phyloP scores from a whole-genome alignment of 2,329 filamentous ascomycete species.

The Trichoderma koningiopsis region DNA sequence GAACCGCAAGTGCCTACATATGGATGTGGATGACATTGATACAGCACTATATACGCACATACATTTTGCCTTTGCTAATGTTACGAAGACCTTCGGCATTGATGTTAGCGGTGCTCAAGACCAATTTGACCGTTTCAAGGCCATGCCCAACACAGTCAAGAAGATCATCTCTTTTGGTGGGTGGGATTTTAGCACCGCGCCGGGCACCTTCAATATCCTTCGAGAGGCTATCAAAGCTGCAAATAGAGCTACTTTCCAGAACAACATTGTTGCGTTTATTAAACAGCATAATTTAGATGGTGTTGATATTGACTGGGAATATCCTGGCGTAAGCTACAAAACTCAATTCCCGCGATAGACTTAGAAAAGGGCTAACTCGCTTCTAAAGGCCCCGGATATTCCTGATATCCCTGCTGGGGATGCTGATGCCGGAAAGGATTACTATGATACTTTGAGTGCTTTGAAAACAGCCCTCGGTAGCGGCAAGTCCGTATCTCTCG shows the following conservation, averaged over 20 bases:
- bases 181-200: constrained; percentile 38
- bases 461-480: no score
- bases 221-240: constrained; percentile 35
- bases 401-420: constrained; percentile 37
- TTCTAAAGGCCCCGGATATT: constrained; percentile 33
- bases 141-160: constrained; percentile 36
- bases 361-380: no score
- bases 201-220: constrained; percentile 34
- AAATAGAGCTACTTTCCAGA: constrained; percentile 43
- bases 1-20: constrained; percentile 36
- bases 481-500: no score
- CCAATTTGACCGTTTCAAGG: constrained; percentile 38
- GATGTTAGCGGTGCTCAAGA: constrained; percentile 29
- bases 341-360: no score
- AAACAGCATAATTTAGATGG: constrained; percentile 45
- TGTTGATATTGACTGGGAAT: constrained; percentile 53
- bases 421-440: constrained; percentile 19
- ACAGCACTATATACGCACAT: constrained; percentile 37
- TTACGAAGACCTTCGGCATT: constrained; percentile 31
- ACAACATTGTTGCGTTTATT: constrained; percentile 44
- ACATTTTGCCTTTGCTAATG: constrained; percentile 39
- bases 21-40: constrained; percentile 35
- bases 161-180: constrained; percentile 43
- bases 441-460: no score
- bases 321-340: constrained; percentile 43